These are phyloP conservation scores for Scedosporium boydii DNA, from an alignment of 2,329 filamentous ascomycete species.

Conservation along the genomic window DNA sequence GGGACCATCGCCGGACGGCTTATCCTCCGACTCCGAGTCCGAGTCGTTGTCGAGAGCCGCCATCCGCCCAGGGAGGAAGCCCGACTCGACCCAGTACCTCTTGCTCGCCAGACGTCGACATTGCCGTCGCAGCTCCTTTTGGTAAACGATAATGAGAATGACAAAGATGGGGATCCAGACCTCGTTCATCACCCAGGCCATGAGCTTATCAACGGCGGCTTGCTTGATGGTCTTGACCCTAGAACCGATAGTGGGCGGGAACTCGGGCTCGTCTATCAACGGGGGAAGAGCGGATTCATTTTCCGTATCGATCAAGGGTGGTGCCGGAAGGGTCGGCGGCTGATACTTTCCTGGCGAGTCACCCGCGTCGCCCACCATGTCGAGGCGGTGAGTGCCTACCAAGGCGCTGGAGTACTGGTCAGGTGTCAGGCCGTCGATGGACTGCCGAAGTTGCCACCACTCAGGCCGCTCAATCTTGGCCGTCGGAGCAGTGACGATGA, in stretches of 20 bases:
- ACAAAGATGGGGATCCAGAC: conserved; percentile 36
- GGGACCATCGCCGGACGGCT: background rate
- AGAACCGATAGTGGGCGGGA: conserved; percentile 33
- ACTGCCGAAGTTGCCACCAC: conserved; percentile 34
- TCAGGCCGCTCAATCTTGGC: conserved; percentile 34
- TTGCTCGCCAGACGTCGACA: conserved; percentile 23
- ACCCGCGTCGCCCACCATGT: conserved; percentile 21
- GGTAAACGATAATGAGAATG: conserved; percentile 30
- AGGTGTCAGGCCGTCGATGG: conserved; percentile 28
- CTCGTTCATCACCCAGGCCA: conserved; percentile 48
- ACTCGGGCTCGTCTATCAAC: background rate
- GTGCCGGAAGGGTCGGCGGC: conserved; percentile 16
- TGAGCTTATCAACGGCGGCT: conserved; percentile 36
- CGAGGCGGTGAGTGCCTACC: conserved; percentile 62
- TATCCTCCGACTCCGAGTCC: conserved; percentile 5
- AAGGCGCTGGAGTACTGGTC: conserved; percentile 50
- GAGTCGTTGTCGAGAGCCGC: background rate
- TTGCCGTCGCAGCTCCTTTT: conserved; percentile 34
- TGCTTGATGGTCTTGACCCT: conserved; percentile 41
- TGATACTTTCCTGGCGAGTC: conserved; percentile 19
- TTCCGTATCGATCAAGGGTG: conserved; percentile 9
- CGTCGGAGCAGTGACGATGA: conserved; percentile 60
- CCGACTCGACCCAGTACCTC: conserved; percentile 18
- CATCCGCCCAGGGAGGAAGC: background rate
- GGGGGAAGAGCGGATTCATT: conserved; percentile 14